These are phyloP conservation scores for Xylaria sp. DNA, from an alignment of 495 filamentous ascomycete genomes.

Conservation along the genomic window DNA sequence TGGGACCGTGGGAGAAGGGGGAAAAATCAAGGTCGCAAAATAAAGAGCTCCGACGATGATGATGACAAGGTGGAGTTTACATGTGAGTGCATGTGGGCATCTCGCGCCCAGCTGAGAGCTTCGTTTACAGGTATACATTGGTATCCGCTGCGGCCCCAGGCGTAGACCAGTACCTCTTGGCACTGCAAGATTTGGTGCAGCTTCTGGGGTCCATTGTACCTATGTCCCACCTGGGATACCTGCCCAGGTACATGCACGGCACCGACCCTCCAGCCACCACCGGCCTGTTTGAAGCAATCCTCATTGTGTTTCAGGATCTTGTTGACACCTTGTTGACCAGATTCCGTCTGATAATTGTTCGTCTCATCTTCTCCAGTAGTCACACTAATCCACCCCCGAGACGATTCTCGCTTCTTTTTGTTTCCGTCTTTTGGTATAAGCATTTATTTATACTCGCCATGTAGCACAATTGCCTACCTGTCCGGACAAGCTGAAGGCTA, in stretches of 20 bases:
- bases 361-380: background rate
- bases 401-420: background rate
- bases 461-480: too few species aligned
- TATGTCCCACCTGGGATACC: background rate
- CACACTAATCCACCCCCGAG: background rate
- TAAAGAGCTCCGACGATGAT: slow-evolving; percentile 20
- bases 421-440: background rate
- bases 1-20: background rate
- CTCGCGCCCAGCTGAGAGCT: slow-evolving; percentile 1
- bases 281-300: slow-evolving; percentile 16
- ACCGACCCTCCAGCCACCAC: slow-evolving; percentile 4
- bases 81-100: slow-evolving; percentile 6
- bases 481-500: too few species aligned
- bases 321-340: slow-evolving; percentile 12
- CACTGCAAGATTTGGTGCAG: slow-evolving; percentile 11
- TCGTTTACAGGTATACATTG: background rate
- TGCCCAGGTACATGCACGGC: background rate
- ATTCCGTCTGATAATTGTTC: background rate
- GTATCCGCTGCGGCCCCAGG: background rate
- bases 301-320: slow-evolving; percentile 16
- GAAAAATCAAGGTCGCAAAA: slow-evolving; percentile 15
- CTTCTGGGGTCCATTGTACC: background rate
- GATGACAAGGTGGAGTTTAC: slow-evolving; percentile 26
- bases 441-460: too few species aligned
- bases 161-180: background rate